These are phyloP conservation scores for Boehmeria nivea DNA, from an alignment of 306 rosid genomes.

Conservation along the genomic window DNA sequence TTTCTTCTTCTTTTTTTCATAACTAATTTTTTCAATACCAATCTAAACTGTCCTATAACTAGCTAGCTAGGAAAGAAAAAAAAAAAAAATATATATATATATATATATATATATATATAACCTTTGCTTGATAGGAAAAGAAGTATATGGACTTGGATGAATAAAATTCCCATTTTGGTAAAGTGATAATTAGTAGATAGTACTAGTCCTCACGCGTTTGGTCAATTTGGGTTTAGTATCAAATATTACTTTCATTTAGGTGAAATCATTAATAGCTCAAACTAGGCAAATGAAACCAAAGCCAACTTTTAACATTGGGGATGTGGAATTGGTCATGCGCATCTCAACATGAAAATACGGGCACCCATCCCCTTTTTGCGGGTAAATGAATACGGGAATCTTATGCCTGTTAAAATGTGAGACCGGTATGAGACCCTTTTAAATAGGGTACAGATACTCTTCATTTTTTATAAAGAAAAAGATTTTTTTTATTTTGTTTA, in stretches of 20 bases:
- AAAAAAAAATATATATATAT: background rate
- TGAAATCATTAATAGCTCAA: constrained; percentile 8
- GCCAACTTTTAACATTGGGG: too few relatives aligned
- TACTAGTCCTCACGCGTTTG: constrained; percentile 1
- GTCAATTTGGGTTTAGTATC: constrained; percentile 3
- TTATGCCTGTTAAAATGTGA: too few relatives aligned
- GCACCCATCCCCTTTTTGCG: too few relatives aligned
- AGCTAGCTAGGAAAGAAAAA: too few relatives aligned
- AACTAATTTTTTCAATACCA: background rate
- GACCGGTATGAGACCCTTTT: too few relatives aligned
- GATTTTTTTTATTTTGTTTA: too few relatives aligned
- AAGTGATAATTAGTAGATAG: background rate
- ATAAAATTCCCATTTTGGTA: background rate
- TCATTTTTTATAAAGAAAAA: too few relatives aligned
- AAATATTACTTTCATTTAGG: constrained; percentile 1
- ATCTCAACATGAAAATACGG: too few relatives aligned
- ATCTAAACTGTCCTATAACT: too few relatives aligned
- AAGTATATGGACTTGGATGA: background rate
- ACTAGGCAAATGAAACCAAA: constrained; percentile 3
- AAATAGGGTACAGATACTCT: too few relatives aligned
- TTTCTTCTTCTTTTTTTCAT: background rate
- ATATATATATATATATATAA: background rate
- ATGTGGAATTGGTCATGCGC: background rate
- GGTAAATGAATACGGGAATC: too few relatives aligned
- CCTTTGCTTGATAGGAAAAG: background rate